Conservation (phyloP, 2,329 filamentous ascomycete genomes). For the Lachnellula cervina region DNA sequence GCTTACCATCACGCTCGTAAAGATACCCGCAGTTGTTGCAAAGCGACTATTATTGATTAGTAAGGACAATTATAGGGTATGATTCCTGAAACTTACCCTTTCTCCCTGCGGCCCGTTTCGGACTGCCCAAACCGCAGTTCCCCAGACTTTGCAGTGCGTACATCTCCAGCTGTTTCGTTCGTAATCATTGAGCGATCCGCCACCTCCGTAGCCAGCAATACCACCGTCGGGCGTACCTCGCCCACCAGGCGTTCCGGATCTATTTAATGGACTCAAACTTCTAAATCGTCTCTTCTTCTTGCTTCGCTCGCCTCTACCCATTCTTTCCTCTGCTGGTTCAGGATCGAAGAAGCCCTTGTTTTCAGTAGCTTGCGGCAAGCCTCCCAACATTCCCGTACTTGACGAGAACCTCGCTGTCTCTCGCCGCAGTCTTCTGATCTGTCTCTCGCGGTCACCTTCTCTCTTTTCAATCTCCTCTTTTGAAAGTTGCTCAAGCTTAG, state of each 20-base stretch:
- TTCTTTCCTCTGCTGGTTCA: constrained; percentile 63
- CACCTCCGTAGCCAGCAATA: constrained; percentile 56
- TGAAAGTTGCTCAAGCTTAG: constrained; percentile 73
- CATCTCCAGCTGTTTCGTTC: constrained; percentile 86
- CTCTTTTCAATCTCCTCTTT: constrained; percentile 98
- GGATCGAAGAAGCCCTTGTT: constrained; percentile 42
- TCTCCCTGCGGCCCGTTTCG: constrained; percentile 82
- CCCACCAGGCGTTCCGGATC: constrained; percentile 60
- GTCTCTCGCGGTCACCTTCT: constrained; percentile 87
- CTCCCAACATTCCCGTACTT: constrained; percentile 73
- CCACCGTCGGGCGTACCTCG: constrained; percentile 82
- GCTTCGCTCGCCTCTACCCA: constrained; percentile 86
- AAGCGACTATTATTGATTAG: constrained; percentile 51
- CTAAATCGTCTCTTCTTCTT: constrained; percentile 95
- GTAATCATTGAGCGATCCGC: constrained; percentile 62
- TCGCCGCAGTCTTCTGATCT: constrained; percentile 77
- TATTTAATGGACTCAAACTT: constrained; percentile 76
- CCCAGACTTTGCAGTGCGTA: constrained; percentile 81
- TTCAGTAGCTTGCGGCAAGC: constrained; percentile 56
- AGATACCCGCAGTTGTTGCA: constrained; percentile 91
- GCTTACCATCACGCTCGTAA: constrained; percentile 79
- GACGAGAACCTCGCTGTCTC: constrained; percentile 92
- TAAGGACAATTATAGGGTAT: constrained; percentile 6
- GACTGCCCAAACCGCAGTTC: constrained; percentile 89
- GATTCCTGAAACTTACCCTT: constrained; percentile 54